phyloP scores from a whole-genome alignment of 2,329 filamentous ascomycete species.

The Arthrobotrys conoides region DNA sequence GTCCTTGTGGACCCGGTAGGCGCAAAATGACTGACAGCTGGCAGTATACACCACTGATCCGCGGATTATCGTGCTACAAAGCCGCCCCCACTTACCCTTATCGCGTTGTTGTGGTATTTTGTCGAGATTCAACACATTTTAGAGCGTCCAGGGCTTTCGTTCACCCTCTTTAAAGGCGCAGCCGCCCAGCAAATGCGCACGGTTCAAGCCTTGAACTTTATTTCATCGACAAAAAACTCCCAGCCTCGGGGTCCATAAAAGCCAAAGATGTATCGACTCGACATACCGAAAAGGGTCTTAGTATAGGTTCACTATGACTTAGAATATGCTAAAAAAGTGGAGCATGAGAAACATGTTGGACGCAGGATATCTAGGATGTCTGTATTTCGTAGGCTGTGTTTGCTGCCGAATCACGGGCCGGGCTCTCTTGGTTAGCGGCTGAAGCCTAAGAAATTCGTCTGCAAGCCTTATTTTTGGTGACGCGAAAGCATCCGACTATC shows the following conservation, averaged over 20 bases:
- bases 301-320: not conserved
- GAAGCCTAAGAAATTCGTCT: conserved; percentile 13
- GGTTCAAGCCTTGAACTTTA: conserved; percentile 18
- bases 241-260: too few relatives aligned
- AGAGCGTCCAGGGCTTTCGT: not conserved
- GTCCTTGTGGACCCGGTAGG: not conserved
- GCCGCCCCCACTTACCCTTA: too few relatives aligned
- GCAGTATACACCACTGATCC: not conserved
- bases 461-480: conserved; percentile 26
- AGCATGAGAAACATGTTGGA: conserved; percentile 14
- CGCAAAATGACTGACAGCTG: not conserved
- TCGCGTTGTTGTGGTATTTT: conserved; percentile 24
- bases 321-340: conserved; percentile 11
- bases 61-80: not conserved
- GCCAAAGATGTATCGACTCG: not conserved
- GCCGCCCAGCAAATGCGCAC: not conserved
- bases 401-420: conserved; percentile 20
- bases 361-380: too few relatives aligned
- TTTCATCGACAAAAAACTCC: not conserved
- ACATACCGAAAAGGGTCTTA: conserved; percentile 23
- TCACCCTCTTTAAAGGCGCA: not conserved
- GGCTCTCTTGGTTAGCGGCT: not conserved
- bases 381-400: not conserved
- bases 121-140: not conserved
- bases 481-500: conserved; percentile 12